A percentile compares a stretch with the other conserved stretches of the same genome.
Conservation (phyloP, 2,329 filamentous ascomycete species). For the Botrytis porri region DNA sequence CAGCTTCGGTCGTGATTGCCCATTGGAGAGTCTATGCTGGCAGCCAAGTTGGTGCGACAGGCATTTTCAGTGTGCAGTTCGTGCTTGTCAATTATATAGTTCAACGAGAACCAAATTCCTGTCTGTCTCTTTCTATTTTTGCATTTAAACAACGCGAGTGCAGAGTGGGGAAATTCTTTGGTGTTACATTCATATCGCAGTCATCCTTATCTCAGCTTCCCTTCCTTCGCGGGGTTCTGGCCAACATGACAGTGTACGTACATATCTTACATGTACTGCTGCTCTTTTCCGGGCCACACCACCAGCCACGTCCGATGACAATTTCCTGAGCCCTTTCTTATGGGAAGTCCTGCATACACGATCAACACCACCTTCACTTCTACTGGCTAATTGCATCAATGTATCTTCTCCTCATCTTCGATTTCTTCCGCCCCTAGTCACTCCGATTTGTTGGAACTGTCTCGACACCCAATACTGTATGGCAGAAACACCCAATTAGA, state of each 20-base stretch:
- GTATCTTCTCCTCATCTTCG: background rate
- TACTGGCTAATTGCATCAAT: conserved; percentile 4
- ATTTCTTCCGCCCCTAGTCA: conserved; percentile 13
- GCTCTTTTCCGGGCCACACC: background rate
- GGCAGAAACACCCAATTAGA: conserved; percentile 4
- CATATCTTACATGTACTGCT: background rate
- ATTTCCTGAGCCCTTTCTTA: background rate
- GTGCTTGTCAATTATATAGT: background rate
- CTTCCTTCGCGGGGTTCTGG: background rate
- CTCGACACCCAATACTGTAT: background rate
- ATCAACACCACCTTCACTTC: background rate
- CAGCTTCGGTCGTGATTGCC: background rate
- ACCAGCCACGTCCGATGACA: conserved; percentile 16
- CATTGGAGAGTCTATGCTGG: background rate
- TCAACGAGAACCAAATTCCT: background rate
- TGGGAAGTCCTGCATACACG: conserved; percentile 20
- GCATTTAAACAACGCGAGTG: background rate
- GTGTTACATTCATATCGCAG: background rate
- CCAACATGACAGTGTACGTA: background rate
- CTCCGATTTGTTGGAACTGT: conserved; percentile 6
- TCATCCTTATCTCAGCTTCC: conserved; percentile 2
- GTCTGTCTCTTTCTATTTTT: background rate
- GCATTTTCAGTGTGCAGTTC: background rate
- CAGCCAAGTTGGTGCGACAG: background rate
- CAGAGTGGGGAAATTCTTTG: background rate